A percentile compares a stretch with the other conserved stretches of the same genome.
phyloP scores from a whole-genome alignment of 73 alveolate species.

The Paramecium sonneborni region DNA sequence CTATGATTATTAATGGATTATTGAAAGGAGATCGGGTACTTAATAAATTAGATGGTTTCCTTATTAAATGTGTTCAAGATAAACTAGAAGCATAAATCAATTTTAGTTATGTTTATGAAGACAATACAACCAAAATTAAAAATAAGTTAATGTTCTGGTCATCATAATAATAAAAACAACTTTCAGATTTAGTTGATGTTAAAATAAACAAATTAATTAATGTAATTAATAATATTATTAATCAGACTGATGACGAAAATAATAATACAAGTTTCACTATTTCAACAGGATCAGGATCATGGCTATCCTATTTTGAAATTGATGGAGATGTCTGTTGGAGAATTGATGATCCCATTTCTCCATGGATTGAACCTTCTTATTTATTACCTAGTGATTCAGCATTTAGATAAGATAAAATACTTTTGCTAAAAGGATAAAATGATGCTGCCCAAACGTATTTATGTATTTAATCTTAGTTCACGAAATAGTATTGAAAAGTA shows the following conservation, averaged over 20 bases:
- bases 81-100: not conserved
- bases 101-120: not conserved
- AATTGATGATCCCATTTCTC: not conserved
- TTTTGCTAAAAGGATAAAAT: not conserved
- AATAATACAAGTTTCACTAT: not conserved
- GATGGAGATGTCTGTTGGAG: constrained; percentile 24
- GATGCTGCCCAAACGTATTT: constrained; percentile 6
- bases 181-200: not conserved
- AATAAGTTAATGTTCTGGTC: constrained; percentile 9
- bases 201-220: constrained; percentile 8
- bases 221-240: not conserved
- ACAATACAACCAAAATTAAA: not conserved
- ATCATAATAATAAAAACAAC: not conserved
- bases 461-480: not conserved
- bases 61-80: not conserved
- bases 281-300: not conserved
- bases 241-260: not conserved
- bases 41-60: not conserved
- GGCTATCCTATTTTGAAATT: not conserved
- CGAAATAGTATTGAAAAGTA: not conserved
- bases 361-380: not conserved
- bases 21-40: not conserved
- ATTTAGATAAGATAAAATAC: not conserved
- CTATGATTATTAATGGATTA: not conserved
- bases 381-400: constrained; percentile 20